Percentiles rank a stretch among this genome's conserved stretches.
phyloP scores from a whole-genome alignment of 1,284 basidiomycete species.

The Cystobasidium sp. region DNA sequence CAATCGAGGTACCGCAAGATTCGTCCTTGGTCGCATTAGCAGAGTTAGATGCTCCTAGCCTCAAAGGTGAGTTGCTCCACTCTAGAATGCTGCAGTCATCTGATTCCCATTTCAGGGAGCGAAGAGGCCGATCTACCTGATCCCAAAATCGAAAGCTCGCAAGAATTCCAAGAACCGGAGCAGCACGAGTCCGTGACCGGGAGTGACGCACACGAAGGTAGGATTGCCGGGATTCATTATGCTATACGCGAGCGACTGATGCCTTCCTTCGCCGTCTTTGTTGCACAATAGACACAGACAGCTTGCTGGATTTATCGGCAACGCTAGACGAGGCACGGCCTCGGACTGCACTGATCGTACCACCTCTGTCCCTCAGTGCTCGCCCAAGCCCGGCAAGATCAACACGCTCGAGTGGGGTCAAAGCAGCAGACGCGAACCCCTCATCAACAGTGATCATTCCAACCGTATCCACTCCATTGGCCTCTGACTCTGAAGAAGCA shows the following conservation, averaged over 20 bases:
- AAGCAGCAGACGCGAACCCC: neutral
- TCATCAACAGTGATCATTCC: neutral
- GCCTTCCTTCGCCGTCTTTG: neutral
- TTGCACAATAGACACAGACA: neutral
- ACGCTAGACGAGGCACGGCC: conserved; percentile 33
- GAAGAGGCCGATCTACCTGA: neutral
- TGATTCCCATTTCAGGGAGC: neutral
- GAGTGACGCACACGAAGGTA: too few species aligned
- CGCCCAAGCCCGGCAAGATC: conserved; percentile 17
- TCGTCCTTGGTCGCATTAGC: too few species aligned
- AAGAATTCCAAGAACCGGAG: neutral
- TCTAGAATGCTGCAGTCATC: too few species aligned
- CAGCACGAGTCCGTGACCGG: too few species aligned
- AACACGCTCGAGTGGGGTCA: neutral
- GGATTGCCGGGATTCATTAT: neutral
- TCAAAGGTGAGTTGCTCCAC: too few species aligned
- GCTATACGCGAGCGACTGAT: neutral
- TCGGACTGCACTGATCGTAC: conserved; percentile 14
- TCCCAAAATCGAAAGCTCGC: neutral
- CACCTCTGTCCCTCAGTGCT: conserved; percentile 8
- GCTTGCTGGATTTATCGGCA: conserved; percentile 2
- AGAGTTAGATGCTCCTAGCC: neutral
- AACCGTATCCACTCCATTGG: too few species aligned
- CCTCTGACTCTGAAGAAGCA: neutral
- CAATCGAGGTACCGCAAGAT: neutral